Evolutionary conservation across 352 stramenopile species (phyloP), one percentile per base, ranked within the genome.

Genomic region (Nothophytophthora sp.): DNA sequence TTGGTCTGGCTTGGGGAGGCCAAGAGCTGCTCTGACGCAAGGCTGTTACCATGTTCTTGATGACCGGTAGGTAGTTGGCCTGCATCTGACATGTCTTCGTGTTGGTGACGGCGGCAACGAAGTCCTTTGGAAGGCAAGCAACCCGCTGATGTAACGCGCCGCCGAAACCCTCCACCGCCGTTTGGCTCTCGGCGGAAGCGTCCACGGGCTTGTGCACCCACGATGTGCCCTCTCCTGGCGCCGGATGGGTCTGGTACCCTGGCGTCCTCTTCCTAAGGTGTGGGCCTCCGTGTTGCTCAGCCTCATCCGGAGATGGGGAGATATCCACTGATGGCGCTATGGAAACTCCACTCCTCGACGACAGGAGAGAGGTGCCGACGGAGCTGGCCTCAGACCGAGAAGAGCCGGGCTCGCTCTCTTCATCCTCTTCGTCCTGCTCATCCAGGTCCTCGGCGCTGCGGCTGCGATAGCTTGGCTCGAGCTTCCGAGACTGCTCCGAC

Each of bases 41-140:
- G 22, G 29, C 15, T 11, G 63, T 22, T 49, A 85, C 76, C 62
- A 77, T 86, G 51, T 92, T 90, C 50, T 81, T 88, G 51, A 87
- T 68, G 32, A 83, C 38, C 0, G 81, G 81, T 4, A 92, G 49
- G 34, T 92, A 92, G 49, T 90, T 92, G 10, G 81, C 76, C 32
- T 90, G 73, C 73, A 90, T 88, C 43, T 75, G 72, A 57, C 79
- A 87, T 12, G 81, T 90, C 48, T 90, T 90, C 8, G 79, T 90
- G 33, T 55, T 87, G 37, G 43, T 86, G 10, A 90, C 79, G 1
- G 73, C 70, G 4, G 63, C 63, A 11, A 90, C 66, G 50, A 92
- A 92, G 32, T 86, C 68, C 34, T 76, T 86, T 0, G 82, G 77
- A 27, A 92, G 67, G 33, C 65, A 77, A 3, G 79, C 79, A 1